Conservation (phyloP, 2,329 filamentous ascomycete genomes). For the Elsinoe ampelina region DNA sequence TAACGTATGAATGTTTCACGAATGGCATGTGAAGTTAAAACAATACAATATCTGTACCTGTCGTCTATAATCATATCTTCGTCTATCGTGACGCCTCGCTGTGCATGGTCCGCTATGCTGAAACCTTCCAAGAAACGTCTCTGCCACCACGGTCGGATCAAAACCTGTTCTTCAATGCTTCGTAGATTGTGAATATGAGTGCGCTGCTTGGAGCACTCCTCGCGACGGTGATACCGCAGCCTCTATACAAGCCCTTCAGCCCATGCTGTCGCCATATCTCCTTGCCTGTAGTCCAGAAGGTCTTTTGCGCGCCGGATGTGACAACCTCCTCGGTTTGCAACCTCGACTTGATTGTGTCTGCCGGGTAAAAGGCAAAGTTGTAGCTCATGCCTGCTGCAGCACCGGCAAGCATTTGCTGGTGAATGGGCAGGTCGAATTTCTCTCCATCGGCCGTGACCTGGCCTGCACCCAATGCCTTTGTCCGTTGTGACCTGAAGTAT, state of each 20-base stretch:
- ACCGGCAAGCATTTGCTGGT: slow-evolving; percentile 80
- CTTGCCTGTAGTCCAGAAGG: slow-evolving; percentile 63
- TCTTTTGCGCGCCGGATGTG: slow-evolving; percentile 44
- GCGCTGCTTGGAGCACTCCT: slow-evolving; percentile 91
- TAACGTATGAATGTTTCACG: too few species aligned
- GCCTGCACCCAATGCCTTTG: neutral
- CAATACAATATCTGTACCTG: neutral
- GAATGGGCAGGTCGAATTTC: slow-evolving; percentile 57
- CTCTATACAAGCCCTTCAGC: slow-evolving; percentile 76
- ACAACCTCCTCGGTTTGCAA: slow-evolving; percentile 74
- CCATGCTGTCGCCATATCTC: slow-evolving; percentile 77
- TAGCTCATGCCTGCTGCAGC: slow-evolving; percentile 86
- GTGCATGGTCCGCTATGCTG: neutral
- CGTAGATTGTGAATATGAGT: slow-evolving; percentile 94
- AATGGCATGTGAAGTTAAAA: too few species aligned
- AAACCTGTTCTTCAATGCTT: slow-evolving; percentile 67
- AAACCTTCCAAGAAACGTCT: too few species aligned
- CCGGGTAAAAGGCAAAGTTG: slow-evolving; percentile 95
- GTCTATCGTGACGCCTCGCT: slow-evolving; percentile 8
- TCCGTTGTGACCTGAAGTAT: slow-evolving; percentile 46
- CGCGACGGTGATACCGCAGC: slow-evolving; percentile 85
- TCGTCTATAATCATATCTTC: slow-evolving; percentile 4
- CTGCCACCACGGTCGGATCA: neutral
- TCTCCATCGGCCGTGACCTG: slow-evolving; percentile 38
- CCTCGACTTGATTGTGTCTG: slow-evolving; percentile 92